phyloP scores from a whole-genome alignment of 2,329 filamentous ascomycete species.

The Colletotrichum lindemuthianum region DNA sequence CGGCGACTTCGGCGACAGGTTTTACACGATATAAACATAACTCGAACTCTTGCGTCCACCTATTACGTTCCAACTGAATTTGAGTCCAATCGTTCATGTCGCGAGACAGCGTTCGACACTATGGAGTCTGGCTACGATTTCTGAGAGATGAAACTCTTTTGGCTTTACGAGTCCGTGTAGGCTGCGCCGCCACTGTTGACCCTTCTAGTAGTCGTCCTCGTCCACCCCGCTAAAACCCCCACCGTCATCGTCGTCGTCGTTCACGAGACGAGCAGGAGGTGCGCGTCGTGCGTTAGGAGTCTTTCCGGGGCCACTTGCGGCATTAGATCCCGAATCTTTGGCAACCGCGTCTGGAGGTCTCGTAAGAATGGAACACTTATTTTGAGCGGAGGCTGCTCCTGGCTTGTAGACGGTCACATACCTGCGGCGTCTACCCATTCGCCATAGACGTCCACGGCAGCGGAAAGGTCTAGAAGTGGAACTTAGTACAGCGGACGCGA shows the following conservation, averaged over 20 bases:
- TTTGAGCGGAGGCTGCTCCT: background rate
- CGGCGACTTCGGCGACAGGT: constrained; percentile 95
- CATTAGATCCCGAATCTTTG: constrained; percentile 50
- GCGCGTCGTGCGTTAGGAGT: constrained; percentile 19
- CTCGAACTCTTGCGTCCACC: background rate
- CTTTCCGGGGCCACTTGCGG: constrained; percentile 28
- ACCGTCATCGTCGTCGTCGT: constrained; percentile 61
- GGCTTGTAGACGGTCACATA: constrained; percentile 41
- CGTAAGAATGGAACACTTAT: background rate
- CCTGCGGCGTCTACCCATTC: constrained; percentile 94
- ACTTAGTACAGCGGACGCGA: constrained; percentile 9
- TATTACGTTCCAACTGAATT: background rate
- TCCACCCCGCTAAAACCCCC: constrained; percentile 62
- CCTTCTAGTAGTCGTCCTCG: constrained; percentile 65
- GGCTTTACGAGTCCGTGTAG: background rate
- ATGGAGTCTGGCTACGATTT: no score
- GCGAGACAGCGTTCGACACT: background rate
- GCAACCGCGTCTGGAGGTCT: constrained; percentile 57
- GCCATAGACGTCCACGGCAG: constrained; percentile 93
- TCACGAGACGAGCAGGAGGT: constrained; percentile 40
- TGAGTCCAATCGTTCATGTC: background rate
- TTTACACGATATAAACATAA: constrained; percentile 80
- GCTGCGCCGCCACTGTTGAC: background rate
- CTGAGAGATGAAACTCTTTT: no score
- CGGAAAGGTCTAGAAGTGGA: constrained; percentile 76